These are phyloP conservation scores for Malus hybrid DNA, from an alignment of 331 rosid species.

Conservation along the genomic window DNA sequence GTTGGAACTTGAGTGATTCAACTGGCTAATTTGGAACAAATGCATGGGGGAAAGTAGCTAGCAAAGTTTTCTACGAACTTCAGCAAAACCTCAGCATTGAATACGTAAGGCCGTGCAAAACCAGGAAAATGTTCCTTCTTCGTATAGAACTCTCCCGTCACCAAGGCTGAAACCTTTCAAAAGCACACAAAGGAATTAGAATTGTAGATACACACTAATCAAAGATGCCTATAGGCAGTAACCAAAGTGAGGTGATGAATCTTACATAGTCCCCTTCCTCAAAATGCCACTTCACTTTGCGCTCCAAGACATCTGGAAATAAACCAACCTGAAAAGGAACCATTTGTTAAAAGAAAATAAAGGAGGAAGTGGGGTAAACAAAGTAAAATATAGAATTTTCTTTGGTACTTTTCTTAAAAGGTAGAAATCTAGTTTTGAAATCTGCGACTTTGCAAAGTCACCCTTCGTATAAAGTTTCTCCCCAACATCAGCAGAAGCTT, in stretches of 20 bases:
- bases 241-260: slow-evolving; percentile 2
- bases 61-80: slow-evolving; percentile 43
- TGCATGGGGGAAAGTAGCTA: neutral
- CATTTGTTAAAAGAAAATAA: neutral
- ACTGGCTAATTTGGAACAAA: neutral
- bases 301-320: slow-evolving; percentile 92
- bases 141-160: slow-evolving; percentile 90
- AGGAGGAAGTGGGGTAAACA: neutral
- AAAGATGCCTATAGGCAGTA: slow-evolving; percentile 11
- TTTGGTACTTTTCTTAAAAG: slow-evolving; percentile 59
- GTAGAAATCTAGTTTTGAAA: slow-evolving; percentile 59
- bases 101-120: slow-evolving; percentile 86
- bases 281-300: slow-evolving; percentile 75
- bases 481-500: slow-evolving; percentile 65
- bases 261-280: slow-evolving; percentile 89
- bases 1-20: neutral
- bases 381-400: slow-evolving; percentile 2
- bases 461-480: slow-evolving; percentile 77
- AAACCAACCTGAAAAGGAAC: slow-evolving; percentile 71
- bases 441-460: slow-evolving; percentile 58
- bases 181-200: slow-evolving; percentile 11
- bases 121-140: slow-evolving; percentile 94
- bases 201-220: neutral
- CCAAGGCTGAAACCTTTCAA: slow-evolving; percentile 82
- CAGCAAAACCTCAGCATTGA: slow-evolving; percentile 84